These are phyloP conservation scores for Globisporangium nodosum DNA, from an alignment of 352 stramenopile genomes.

Conservation along the genomic window DNA sequence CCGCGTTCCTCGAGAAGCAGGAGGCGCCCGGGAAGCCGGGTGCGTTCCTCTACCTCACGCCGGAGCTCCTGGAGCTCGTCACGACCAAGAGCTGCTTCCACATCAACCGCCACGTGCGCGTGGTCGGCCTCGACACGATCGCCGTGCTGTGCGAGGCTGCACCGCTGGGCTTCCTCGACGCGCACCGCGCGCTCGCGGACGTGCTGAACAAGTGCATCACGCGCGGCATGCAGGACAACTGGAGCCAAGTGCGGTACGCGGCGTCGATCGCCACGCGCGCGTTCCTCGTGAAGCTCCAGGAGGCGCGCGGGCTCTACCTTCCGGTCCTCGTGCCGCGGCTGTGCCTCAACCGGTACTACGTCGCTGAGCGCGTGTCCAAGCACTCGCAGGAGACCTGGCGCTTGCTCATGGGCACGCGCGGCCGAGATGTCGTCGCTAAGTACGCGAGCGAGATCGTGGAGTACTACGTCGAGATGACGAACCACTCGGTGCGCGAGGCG, in stretches of 20 bases:
- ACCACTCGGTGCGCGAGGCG: conserved; percentile 94
- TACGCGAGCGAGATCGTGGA: conserved; percentile 89
- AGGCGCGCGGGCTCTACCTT: conserved; percentile 55
- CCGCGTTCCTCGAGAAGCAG: conserved; percentile 45
- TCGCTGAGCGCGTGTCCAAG: conserved; percentile 95
- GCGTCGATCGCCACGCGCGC: conserved; percentile 88
- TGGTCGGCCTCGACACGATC: conserved; percentile 82
- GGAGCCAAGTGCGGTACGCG: conserved; percentile 96
- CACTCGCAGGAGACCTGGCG: conserved; percentile 96
- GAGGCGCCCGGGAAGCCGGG: conserved; percentile 4
- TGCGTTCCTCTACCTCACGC: conserved; percentile 56
- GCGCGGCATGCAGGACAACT: conserved; percentile 93
- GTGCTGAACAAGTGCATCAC: conserved; percentile 58
- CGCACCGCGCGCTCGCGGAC: conserved; percentile 37
- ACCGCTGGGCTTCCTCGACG: conserved; percentile 40
- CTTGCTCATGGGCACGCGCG: conserved; percentile 79
- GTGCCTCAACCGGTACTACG: conserved; percentile 97
- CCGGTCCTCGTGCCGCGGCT: conserved; percentile 89
- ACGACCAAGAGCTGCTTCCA: conserved; percentile 84
- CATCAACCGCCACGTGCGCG: conserved; percentile 94
- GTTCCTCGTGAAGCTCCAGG: conserved; percentile 80
- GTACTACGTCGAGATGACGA: conserved; percentile 96
- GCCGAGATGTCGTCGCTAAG: conserved; percentile 78
- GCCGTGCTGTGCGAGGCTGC: conserved; percentile 49
- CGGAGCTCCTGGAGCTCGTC: conserved; percentile 60